Base-by-base conservation (phyloP, 768 basidiomycete species). In the Leccinellum albellum region DNA sequence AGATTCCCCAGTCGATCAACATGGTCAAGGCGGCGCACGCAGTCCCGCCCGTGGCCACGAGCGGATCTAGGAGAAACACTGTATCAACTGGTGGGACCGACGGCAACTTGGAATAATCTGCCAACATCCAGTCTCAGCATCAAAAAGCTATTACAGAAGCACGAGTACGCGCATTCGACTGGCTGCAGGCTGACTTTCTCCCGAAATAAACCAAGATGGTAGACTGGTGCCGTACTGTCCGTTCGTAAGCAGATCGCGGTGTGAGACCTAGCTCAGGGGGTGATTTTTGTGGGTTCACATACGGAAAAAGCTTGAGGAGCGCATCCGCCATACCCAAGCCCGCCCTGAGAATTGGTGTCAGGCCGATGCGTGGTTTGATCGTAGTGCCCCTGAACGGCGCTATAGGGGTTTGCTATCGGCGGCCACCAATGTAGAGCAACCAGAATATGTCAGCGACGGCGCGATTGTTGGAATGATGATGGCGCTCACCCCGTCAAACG, bases 1-100 rank as follows among this genome's bases (percentile, higher is more conserved):
- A 78, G 63, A 91, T 79, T 28, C 91, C 90, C 91, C 90, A 92
- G 53, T 92, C 92, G 2, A 79, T 64, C 52, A 96, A 79, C 92
- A 97, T 98, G 51, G 81, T 66, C 54, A 98, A 70, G 9, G 95
- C 95, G 17, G 96, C 94, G 60, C 82, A 80, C 3, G 91, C 93
- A 4, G 96, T 98, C 12, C 93, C 91, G 51, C 94, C 96, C 3
- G 96, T 98, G 0, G 96, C 96, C 64, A 98, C 87, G 31, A 98
- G 75, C 17, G 96, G 96, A 64, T 98, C 96, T 29, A 98, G 78
- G 23, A 98, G 76, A 74, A 86, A 92, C n/a, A 94, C 86, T 40
- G 82, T 73, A 66, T 98, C 95, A 14, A 95, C 82, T 0, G 87
- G 84, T 4, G 88, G 84, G 9, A 76, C 74, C 35, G 84, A 75